phyloP scores from a whole-genome alignment of 129 eudicot species.

The Artemisia argyi region DNA sequence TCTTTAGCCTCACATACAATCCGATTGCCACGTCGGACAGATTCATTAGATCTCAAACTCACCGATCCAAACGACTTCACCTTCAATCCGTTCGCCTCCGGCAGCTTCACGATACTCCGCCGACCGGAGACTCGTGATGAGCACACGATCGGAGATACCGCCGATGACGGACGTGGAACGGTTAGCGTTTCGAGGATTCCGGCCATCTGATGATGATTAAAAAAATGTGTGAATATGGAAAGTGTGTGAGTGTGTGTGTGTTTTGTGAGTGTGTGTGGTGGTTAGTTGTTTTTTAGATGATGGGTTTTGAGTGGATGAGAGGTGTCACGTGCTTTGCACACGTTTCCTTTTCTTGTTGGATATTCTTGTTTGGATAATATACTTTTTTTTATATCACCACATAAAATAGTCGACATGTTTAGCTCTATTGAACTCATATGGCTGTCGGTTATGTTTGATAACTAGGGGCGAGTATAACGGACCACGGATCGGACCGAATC shows the following conservation, averaged over 20 bases:
- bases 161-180: conserved; percentile 56
- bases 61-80: conserved; percentile 43
- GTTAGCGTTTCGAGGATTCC: conserved; percentile 53
- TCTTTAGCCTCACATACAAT: conserved; percentile 74
- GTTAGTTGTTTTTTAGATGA: conserved; percentile 11
- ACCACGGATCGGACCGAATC: too few relatives aligned
- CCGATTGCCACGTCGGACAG: conserved; percentile 42
- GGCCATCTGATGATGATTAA: conserved; percentile 39
- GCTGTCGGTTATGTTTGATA: too few relatives aligned
- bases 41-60: conserved; percentile 28
- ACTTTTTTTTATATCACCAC: too few relatives aligned
- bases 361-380: not conserved
- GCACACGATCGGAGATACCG: conserved; percentile 40
- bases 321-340: conserved; percentile 26
- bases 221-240: conserved; percentile 7
- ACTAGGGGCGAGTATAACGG: too few relatives aligned
- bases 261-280: conserved; percentile 12
- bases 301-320: conserved; percentile 6
- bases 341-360: conserved; percentile 14
- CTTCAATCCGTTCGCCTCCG: conserved; percentile 55
- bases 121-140: conserved; percentile 37
- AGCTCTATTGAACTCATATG: too few relatives aligned
- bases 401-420: too few relatives aligned
- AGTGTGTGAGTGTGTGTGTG: conserved; percentile 10
- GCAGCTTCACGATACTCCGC: conserved; percentile 36